Percentiles rank a stretch among this genome's conserved stretches.
Conservation (phyloP, 495 filamentous ascomycete genomes). For the Podospora tetraspora region DNA sequence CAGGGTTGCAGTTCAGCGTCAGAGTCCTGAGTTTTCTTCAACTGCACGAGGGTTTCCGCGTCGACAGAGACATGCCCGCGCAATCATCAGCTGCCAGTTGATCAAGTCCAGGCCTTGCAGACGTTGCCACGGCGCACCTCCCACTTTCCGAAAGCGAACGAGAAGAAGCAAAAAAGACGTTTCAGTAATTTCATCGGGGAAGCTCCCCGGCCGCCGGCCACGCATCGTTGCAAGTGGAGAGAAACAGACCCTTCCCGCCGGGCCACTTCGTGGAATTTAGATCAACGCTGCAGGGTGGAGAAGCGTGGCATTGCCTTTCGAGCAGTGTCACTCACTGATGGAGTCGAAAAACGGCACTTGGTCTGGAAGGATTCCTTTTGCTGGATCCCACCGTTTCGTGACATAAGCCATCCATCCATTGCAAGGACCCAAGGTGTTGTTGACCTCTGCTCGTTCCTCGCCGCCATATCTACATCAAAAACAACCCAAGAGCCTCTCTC, state of each 20-base stretch:
- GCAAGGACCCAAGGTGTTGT: not conserved
- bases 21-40: not conserved
- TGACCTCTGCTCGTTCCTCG: not conserved
- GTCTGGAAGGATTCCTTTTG: not conserved
- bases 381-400: not conserved
- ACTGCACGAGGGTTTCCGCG: too few species aligned
- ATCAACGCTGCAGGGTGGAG: not conserved
- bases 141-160: not conserved
- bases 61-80: too few species aligned
- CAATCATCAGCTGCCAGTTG: too few species aligned
- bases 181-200: not conserved
- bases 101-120: too few species aligned
- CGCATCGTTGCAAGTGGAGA: not conserved
- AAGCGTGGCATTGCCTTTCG: not conserved
- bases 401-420: not conserved
- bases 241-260: not conserved
- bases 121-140: not conserved
- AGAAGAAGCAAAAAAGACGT: not conserved
- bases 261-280: not conserved
- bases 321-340: not conserved
- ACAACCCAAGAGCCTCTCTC: not conserved
- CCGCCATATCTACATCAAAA: not conserved
- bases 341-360: not conserved
- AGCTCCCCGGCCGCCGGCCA: not conserved
- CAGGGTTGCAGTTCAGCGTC: not conserved